These are phyloP conservation scores for Bathelium albidoporum DNA, from an alignment of 495 filamentous ascomycete species.

Conservation along the genomic window DNA sequence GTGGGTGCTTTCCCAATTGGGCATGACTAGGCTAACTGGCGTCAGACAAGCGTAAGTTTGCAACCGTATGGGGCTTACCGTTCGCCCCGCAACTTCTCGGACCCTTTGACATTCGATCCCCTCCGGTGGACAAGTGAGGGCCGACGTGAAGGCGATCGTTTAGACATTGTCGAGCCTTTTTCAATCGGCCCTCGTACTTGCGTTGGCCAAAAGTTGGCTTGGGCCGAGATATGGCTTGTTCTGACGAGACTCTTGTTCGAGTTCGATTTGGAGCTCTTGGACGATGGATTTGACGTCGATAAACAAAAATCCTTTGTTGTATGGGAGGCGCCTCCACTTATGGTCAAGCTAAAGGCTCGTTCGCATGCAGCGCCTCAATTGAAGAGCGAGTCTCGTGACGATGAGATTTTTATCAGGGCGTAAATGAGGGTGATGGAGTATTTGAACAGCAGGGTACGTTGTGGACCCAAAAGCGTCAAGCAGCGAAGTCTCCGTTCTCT, in stretches of 20 bases:
- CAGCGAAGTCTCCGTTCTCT: no score
- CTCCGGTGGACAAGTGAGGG: not conserved
- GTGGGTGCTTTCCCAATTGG: slow-evolving; percentile 19
- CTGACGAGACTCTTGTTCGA: slow-evolving; percentile 23
- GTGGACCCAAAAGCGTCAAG: no score
- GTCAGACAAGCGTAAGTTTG: slow-evolving; percentile 15
- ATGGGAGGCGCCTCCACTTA: not conserved
- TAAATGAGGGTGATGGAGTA: no score
- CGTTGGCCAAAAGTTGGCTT: slow-evolving; percentile 20
- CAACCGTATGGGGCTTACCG: slow-evolving; percentile 41
- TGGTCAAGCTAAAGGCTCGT: slow-evolving; percentile 1
- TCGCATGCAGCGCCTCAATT: no score
- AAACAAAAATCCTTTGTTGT: not conserved
- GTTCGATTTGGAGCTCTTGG: slow-evolving; percentile 21
- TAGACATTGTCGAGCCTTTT: slow-evolving; percentile 9
- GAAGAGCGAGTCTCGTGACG: no score
- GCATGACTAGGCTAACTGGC: not conserved
- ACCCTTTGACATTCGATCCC: not conserved
- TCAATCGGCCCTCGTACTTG: slow-evolving; percentile 11
- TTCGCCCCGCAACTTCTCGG: slow-evolving; percentile 35
- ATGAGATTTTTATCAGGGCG: no score
- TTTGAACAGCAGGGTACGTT: no score
- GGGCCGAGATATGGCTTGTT: slow-evolving; percentile 27
- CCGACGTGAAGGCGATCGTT: not conserved
- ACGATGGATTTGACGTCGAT: not conserved